Evolutionary conservation across 371 early-diverging fungal species (phyloP).

Genomic region (Syncephalastrum racemosum): DNA sequence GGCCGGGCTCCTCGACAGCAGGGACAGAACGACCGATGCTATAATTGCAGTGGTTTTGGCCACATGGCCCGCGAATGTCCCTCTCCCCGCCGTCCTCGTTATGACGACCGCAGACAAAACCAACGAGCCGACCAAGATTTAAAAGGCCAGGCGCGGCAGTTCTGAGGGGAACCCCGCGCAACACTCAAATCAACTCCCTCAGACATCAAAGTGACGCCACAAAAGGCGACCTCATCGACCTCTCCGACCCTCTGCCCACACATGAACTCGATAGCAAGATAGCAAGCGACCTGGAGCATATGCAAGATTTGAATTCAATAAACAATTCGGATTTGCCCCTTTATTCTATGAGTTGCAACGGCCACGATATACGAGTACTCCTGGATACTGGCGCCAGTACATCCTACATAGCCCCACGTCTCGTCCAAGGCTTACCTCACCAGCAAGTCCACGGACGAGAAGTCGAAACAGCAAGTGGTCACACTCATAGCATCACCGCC

Average conservation of each 20-base stretch:
- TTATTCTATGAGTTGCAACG: conserved; percentile 4
- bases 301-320: conserved; percentile 4
- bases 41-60: too few relatives aligned
- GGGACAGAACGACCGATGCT: too few relatives aligned
- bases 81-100: neutral
- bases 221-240: too few relatives aligned
- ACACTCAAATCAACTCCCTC: too few relatives aligned
- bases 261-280: too few relatives aligned
- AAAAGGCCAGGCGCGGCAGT: too few relatives aligned
- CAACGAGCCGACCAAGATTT: too few relatives aligned
- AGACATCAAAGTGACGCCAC: too few relatives aligned
- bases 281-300: neutral
- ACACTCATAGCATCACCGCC: conserved; percentile 1
- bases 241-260: too few relatives aligned
- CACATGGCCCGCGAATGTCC: neutral
- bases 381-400: conserved; percentile 10
- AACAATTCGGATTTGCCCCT: conserved; percentile 1
- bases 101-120: neutral
- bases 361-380: conserved; percentile 2
- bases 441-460: neutral
- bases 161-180: too few relatives aligned
- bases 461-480: conserved; percentile 10
- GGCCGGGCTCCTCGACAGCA: too few relatives aligned
- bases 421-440: too few relatives aligned
- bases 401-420: conserved; percentile 3